Evolutionary conservation across 2,329 filamentous ascomycete genomes (phyloP).

Genomic region (Dactylonectria macrodidyma): DNA sequence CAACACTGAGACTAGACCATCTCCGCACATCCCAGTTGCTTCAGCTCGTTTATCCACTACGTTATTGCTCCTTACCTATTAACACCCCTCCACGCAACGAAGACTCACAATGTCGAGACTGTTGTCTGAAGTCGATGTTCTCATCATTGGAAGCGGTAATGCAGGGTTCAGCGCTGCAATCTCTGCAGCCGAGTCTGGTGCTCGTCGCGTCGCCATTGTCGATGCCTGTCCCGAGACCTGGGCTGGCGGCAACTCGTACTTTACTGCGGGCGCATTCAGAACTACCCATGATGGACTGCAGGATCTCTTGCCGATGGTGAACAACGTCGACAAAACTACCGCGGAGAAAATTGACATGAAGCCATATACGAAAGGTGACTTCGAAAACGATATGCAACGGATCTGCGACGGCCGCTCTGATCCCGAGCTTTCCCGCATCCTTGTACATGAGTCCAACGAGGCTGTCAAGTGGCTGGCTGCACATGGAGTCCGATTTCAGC

Average conservation of each 20-base stretch:
- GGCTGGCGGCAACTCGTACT: slow-evolving; percentile 76
- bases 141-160: slow-evolving; percentile 75
- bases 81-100: too few relatives aligned
- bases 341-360: slow-evolving; percentile 69
- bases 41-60: neutral
- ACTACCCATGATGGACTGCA: slow-evolving; percentile 67
- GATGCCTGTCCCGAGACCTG: slow-evolving; percentile 72
- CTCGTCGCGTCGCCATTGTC: slow-evolving; percentile 65
- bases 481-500: slow-evolving; percentile 70
- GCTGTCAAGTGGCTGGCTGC: slow-evolving; percentile 69
- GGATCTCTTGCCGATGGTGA: slow-evolving; percentile 73
- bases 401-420: slow-evolving; percentile 70
- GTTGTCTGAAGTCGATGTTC: slow-evolving; percentile 51
- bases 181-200: slow-evolving; percentile 66
- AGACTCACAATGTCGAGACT: neutral
- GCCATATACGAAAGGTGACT: slow-evolving; percentile 69
- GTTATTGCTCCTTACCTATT: neutral
- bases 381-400: slow-evolving; percentile 68
- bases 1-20: too few relatives aligned
- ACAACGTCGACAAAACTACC: slow-evolving; percentile 66
- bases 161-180: slow-evolving; percentile 74
- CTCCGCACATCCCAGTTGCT: too few relatives aligned
- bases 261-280: slow-evolving; percentile 76
- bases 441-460: slow-evolving; percentile 67
- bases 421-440: slow-evolving; percentile 59